phyloP scores from a whole-genome alignment of 1,284 basidiomycete species.

The Takashimella koratensis region DNA sequence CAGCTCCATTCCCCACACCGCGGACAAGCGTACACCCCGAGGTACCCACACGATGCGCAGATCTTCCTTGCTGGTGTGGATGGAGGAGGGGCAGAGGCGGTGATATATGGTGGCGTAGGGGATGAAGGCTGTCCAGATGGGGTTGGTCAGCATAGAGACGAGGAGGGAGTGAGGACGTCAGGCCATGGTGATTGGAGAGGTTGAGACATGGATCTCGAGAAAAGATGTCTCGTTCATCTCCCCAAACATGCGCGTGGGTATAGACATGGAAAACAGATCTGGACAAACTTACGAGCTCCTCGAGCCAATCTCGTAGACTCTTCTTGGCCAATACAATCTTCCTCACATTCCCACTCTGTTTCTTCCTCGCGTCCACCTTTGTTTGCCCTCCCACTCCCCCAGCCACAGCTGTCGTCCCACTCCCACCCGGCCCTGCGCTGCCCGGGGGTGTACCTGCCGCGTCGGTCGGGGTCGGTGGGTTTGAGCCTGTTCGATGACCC shows the following conservation, averaged over 20 bases:
- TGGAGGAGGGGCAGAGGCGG: constrained; percentile 28
- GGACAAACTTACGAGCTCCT: constrained; percentile 39
- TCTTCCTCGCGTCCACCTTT: constrained; percentile 32
- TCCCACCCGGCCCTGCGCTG: no score
- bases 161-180: no score
- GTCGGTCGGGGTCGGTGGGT: constrained; percentile 1
- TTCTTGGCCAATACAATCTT: constrained; percentile 43
- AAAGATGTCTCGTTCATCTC: no score
- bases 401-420: no score
- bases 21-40: constrained; percentile 35
- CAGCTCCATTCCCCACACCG: constrained; percentile 44
- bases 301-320: constrained; percentile 44
- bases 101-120: constrained; percentile 36
- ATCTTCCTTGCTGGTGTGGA: constrained; percentile 27
- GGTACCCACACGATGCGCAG: constrained; percentile 43
- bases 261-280: no score
- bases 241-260: no score
- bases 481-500: constrained; percentile 2
- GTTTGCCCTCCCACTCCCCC: no score
- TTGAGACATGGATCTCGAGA: no score
- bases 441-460: neutral
- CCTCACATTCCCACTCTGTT: constrained; percentile 43
- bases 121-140: constrained; percentile 27
- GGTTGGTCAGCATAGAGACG: no score
- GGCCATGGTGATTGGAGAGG: no score